Evolutionary conservation across 805 yeast genomes (phyloP).

Genomic region (Isabelozyma heimii): DNA sequence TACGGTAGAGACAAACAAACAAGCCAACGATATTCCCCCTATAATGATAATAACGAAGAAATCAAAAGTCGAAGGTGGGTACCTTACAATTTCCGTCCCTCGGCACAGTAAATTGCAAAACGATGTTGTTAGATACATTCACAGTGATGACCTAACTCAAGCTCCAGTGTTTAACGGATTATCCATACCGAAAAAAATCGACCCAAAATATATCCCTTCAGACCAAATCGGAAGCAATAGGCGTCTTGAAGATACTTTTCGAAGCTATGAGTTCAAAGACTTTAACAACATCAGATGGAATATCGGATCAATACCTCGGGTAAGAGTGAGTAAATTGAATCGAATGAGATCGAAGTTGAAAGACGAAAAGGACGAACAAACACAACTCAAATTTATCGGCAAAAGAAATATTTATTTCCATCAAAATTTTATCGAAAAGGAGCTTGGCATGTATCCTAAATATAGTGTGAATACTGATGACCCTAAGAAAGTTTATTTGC

Average conservation of each 20-base stretch:
- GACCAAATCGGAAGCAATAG: slow-evolving; percentile 8
- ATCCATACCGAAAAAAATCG: slow-evolving; percentile 21
- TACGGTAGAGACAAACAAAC: slow-evolving; percentile 8
- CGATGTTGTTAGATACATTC: slow-evolving; percentile 3
- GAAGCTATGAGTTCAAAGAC: slow-evolving; percentile 28
- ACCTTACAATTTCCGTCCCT: slow-evolving; percentile 22
- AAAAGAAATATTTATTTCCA: slow-evolving; percentile 37
- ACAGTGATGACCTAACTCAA: slow-evolving; percentile 3
- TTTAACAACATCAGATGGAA: slow-evolving; percentile 27
- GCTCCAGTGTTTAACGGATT: slow-evolving; percentile 21
- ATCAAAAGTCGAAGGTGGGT: slow-evolving; percentile 25
- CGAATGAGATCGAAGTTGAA: slow-evolving; percentile 17
- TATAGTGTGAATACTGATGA: slow-evolving; percentile 7
- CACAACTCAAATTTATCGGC: slow-evolving; percentile 26
- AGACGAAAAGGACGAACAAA: slow-evolving; percentile 4
- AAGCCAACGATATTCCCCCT: slow-evolving; percentile 13
- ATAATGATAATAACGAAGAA: slow-evolving; percentile 25
- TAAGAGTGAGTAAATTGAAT: slow-evolving; percentile 25
- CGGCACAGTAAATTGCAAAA: slow-evolving; percentile 8
- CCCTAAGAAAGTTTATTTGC: slow-evolving; percentile 26
- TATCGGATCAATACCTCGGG: slow-evolving; percentile 47
- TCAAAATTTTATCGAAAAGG: slow-evolving; percentile 24
- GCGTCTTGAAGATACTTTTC: slow-evolving; percentile 6
- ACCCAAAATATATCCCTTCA: slow-evolving; percentile 18
- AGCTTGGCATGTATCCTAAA: neutral